A percentile compares a stretch with the other conserved stretches of the same genome.
Conservation (phyloP, 2,329 filamentous ascomycete genomes). For the Aphanocladium album region DNA sequence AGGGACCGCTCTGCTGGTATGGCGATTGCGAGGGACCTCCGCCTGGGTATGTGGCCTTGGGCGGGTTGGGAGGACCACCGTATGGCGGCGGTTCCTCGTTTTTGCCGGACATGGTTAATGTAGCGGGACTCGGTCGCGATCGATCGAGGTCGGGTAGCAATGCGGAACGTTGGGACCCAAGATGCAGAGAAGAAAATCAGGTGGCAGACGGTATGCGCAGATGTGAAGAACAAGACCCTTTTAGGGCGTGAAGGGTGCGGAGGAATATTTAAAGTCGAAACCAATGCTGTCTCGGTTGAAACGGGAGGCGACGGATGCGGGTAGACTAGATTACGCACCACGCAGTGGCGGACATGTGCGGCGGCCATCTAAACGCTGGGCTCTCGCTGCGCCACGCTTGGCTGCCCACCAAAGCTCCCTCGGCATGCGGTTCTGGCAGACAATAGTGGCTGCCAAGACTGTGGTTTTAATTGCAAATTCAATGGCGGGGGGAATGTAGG, state of each 20-base stretch:
- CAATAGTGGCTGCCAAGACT: background rate
- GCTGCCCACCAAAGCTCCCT: conserved; percentile 14
- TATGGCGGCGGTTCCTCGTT: conserved; percentile 48
- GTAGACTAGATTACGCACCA: conserved; percentile 9
- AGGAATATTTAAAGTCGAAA: conserved; percentile 7
- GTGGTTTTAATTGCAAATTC: background rate
- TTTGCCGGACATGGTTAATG: conserved; percentile 38
- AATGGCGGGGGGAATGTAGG: too few species aligned
- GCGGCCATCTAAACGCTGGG: conserved; percentile 6
- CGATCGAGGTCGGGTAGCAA: background rate
- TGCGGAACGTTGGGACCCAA: background rate
- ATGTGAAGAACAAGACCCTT: background rate
- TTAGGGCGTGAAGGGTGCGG: background rate
- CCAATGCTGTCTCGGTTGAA: background rate
- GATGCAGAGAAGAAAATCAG: background rate
- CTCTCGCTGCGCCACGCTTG: conserved; percentile 31
- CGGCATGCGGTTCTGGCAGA: background rate
- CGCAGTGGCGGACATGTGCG: conserved; percentile 2
- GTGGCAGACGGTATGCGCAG: background rate
- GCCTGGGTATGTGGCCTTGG: conserved; percentile 42
- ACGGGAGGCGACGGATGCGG: conserved; percentile 8
- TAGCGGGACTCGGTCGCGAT: background rate
- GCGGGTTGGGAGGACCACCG: conserved; percentile 31
- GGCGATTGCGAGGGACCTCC: conserved; percentile 32
- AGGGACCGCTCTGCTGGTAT: conserved; percentile 23